Percentiles rank a stretch among this genome's conserved stretches.
Conservation (phyloP, 2,329 filamentous ascomycete genomes). For the Botrytis fabae region DNA sequence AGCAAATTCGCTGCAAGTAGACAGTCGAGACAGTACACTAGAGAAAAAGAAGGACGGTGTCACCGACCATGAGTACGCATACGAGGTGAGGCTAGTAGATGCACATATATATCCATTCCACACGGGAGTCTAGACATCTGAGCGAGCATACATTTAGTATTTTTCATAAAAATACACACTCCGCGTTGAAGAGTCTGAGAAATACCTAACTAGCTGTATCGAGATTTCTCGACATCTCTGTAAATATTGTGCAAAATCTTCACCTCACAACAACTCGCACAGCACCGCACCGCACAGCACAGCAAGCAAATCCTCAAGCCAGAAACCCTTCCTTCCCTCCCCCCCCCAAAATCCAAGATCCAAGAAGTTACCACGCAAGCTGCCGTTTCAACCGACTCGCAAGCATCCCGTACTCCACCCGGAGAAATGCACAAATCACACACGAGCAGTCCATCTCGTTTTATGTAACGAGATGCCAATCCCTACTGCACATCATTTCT, state of each 20-base stretch:
- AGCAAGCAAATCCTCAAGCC: too few relatives aligned
- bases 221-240: too few relatives aligned
- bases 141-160: background rate
- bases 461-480: background rate
- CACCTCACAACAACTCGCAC: too few relatives aligned
- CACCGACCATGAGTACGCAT: too few relatives aligned
- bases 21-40: background rate
- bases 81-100: background rate
- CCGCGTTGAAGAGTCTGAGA: background rate
- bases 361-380: background rate
- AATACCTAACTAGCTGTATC: background rate
- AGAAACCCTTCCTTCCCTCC: too few relatives aligned
- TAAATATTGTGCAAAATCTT: too few relatives aligned
- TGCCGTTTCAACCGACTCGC: background rate
- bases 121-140: background rate
- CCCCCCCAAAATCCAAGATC: too few relatives aligned
- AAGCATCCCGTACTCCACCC: background rate
- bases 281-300: too few relatives aligned
- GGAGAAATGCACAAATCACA: background rate
- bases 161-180: background rate
- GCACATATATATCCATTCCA: too few relatives aligned
- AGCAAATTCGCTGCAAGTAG: background rate
- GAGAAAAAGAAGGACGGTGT: background rate
- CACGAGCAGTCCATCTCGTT: accelerated
- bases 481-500: conserved; percentile 2